Conservation (phyloP, 768 basidiomycete species). For the Panus rudis region DNA sequence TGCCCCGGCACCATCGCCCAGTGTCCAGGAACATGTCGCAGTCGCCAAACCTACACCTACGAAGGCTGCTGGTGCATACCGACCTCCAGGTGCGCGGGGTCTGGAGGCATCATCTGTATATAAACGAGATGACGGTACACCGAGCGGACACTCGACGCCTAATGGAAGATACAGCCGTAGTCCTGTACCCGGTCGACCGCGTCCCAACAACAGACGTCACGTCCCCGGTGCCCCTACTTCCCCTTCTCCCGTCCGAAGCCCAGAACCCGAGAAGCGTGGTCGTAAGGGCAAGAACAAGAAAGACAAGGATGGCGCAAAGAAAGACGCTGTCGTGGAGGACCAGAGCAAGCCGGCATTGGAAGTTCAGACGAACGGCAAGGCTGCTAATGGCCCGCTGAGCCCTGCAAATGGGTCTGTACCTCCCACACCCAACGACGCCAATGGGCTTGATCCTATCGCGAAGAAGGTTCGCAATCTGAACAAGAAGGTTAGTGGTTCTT, state of each 20-base stretch:
- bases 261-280: conserved; percentile 46
- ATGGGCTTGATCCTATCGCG: conserved; percentile 64
- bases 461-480: conserved; percentile 94
- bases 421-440: conserved; percentile 47
- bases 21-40: conserved; percentile 43
- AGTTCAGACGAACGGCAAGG: conserved; percentile 23
- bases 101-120: conserved; percentile 82
- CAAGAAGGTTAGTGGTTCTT: conserved; percentile 67
- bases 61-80: conserved; percentile 82
- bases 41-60: conserved; percentile 47
- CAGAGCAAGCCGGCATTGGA: conserved; percentile 29
- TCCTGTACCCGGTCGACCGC: conserved; percentile 36
- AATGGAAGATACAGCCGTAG: conserved; percentile 54
- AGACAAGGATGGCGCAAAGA: conserved; percentile 34
- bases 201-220: conserved; percentile 32
- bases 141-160: conserved; percentile 58
- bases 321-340: conserved; percentile 17
- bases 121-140: conserved; percentile 79
- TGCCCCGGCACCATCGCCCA: conserved; percentile 58
- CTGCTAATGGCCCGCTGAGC: conserved; percentile 6
- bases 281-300: conserved; percentile 48
- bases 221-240: conserved; percentile 66
- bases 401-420: conserved; percentile 33
- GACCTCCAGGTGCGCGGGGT: conserved; percentile 90
- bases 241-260: conserved; percentile 40